phyloP scores from a whole-genome alignment of 2,329 filamentous ascomycete genomes.

The Pseudogymnoascus sp. region DNA sequence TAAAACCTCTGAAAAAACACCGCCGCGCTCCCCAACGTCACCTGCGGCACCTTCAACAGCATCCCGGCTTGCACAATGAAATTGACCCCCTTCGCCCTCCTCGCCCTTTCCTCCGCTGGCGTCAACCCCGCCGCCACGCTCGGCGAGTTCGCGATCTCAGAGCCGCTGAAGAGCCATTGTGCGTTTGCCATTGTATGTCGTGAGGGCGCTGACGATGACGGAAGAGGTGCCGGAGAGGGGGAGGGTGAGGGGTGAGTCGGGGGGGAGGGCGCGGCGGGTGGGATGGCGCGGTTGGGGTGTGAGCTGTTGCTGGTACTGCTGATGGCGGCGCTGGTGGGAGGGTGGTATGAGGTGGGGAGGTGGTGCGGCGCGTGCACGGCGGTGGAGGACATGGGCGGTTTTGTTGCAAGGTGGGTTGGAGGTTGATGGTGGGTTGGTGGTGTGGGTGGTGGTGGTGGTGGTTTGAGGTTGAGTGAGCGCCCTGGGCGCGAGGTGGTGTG shows the following conservation, averaged over 20 bases:
- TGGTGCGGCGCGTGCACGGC: background rate
- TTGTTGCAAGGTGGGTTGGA: too few species aligned
- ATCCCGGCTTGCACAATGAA: conserved; percentile 95
- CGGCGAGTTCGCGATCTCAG: conserved; percentile 75
- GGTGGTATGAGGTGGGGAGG: background rate
- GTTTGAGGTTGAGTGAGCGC: background rate
- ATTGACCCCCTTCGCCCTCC: conserved; percentile 85
- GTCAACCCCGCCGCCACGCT: conserved; percentile 76
- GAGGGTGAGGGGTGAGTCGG: conserved; percentile 4
- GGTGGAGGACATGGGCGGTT: background rate
- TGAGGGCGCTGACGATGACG: conserved; percentile 31
- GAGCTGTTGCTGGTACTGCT: background rate
- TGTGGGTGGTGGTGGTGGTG: background rate
- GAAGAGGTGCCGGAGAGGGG: conserved; percentile 21
- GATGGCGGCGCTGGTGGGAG: background rate
- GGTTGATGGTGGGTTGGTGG: background rate
- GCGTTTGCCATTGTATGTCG: conserved; percentile 18
- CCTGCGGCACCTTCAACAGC: conserved; percentile 82
- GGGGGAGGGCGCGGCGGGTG: background rate
- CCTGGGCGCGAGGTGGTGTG: background rate
- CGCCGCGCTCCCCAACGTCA: conserved; percentile 84
- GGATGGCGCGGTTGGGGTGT: background rate
- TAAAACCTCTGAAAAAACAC: conserved; percentile 95
- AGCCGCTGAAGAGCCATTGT: conserved; percentile 85
- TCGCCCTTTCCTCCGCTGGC: conserved; percentile 66